Base-by-base conservation (phyloP, 2,329 filamentous ascomycete genomes). In the Onygenales sp. region DNA sequence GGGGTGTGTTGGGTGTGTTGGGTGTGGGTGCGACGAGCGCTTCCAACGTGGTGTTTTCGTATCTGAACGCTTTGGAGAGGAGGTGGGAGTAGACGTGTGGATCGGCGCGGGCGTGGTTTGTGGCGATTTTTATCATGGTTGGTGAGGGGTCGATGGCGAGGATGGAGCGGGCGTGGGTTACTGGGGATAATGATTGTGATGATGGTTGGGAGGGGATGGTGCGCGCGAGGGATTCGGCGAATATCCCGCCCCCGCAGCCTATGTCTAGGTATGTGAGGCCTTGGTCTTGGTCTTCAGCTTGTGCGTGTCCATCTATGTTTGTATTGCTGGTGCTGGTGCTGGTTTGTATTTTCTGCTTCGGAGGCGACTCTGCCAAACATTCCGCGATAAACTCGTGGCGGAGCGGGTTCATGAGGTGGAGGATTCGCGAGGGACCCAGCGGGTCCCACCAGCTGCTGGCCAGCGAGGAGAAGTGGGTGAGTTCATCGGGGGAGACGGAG, bases 391-490 rank as follows among this genome's bases (percentile, higher is more conserved):
- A 97, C 72, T 90, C 84, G 74, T 97, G 91, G 36, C 93, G 90
- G 45, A 95, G 82, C 1, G 93, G 93, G 73, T 98, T 97, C 92
- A 98, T 97, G 60, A 95, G 85, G 71, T 98, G 93, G 2, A 98
- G 83, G 55, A 96, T 83, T 41, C 92, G 84, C 3, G 90, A 96
- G 6, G 92, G 86, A 50, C 93, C 93, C 66, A 95, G 84, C 1
- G 92, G 88, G 71, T 97, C 91, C 93, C 93, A 98, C 93, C 93
- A 98, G 63, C 86, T 86, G 60, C 87, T 88, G 59, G 93, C 93
- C 64, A 98, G 88, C 58, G 84, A 83, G 65, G 90, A 90, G 80
- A 98, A 98, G 76, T 98, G 93, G 14, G 87, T 87, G 59, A 98
- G 83, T 75, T 98, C 92, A 60, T 85, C 82, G 51, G 87, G 81